Base-by-base conservation (phyloP, 768 basidiomycete species). In the Phaffia tasmanica region DNA sequence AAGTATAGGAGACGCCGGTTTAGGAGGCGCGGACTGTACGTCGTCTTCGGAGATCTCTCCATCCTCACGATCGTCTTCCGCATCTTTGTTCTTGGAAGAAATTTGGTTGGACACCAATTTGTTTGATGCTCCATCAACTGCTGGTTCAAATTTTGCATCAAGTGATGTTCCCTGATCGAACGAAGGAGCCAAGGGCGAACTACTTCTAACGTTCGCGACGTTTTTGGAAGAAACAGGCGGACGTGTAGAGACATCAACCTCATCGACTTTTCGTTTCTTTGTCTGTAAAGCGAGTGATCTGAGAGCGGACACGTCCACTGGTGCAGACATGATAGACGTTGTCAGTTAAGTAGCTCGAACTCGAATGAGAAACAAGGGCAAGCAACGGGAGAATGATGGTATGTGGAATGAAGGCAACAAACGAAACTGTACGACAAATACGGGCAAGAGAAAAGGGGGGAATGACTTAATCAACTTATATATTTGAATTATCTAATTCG, bases 1-100 rank as follows among this genome's bases (percentile, higher is more conserved):
- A 5, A 42, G 35, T 11, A 11, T 42, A 42, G 35, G 35, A 9
- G 60, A 27, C 7, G 61, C 19, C 7, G 61, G 42, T 16, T 48
- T 29, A 30, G 48, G 46, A 16, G 60, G 49, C 27, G 47, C 48
- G 29, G 47, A 47, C 16, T 19, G 16, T 15, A 29, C n/a, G 25
- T 62, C 61, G 42, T 61, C 59, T 29, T 62, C 61, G n/a, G n/a
- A 29, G 61, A 62, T 49, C 48, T 62, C 61, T 16, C 61, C 61
- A 16, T 62, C 61, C 27, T 62, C 61, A n/a, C 59, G n/a, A 4
- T 15, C 9, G 27, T 29, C 48, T 30, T 62, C 29, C 19, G 14
- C 53, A 25, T 11, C 25, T n/a, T 16, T 32, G 27, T 14, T 25
- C 25, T 32, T 51, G 27, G 15, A 11, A 1, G 27, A 2, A 18